Evolutionary conservation across 768 basidiomycete species (phyloP), one percentile per base, ranked within the genome.

Genomic region (Hygrocybe coccinea): DNA sequence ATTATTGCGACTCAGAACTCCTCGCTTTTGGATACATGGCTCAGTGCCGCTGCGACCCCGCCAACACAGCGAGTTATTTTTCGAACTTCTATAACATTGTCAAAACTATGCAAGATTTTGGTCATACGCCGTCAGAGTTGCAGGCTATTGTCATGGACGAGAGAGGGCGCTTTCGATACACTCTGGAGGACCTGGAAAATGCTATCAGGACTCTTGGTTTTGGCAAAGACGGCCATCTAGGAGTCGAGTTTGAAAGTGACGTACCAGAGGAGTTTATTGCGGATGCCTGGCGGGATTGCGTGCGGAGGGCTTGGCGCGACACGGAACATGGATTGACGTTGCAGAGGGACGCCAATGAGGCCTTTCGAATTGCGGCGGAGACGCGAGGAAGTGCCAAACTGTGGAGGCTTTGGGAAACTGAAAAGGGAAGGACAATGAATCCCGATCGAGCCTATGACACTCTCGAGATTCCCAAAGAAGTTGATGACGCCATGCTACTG

Each of bases 41-140:
- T 0, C 89, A 92, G 67, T 87, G 83, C 64, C 86, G 89, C 56
- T 93, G 91, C 67, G 84, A 91, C 62, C 88, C 89, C 29, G 72
- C 69, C 2, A 70, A 76, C 36, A 91, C 89, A 0, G 60, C 82
- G 3, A 65, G 71, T 12, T 87, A 90, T 66, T 91, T 89, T 67
- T 78, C 80, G 2, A 74, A 76, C 52, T 70, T 91, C 39, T 75
- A 72, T 29, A 68, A 69, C 39, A 73, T 90, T 52, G 74, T 83
- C 12, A 71, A 74, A 52, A 67, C 73, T 14, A 72, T 89, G 56
- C 71, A 80, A 52, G 72, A 74, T 48, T 71, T 77, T 52, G 77
- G 77, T 29, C 75, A 63, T 25, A 82, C 69, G 60, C 79, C 71
- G 56, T 67, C 62, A 54, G 76, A 64, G 63, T 71, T 91, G 2